Percentiles rank a stretch among this genome's conserved stretches.
Conservation (phyloP, 805 yeast species). For the Cyberlindnera veronae region DNA sequence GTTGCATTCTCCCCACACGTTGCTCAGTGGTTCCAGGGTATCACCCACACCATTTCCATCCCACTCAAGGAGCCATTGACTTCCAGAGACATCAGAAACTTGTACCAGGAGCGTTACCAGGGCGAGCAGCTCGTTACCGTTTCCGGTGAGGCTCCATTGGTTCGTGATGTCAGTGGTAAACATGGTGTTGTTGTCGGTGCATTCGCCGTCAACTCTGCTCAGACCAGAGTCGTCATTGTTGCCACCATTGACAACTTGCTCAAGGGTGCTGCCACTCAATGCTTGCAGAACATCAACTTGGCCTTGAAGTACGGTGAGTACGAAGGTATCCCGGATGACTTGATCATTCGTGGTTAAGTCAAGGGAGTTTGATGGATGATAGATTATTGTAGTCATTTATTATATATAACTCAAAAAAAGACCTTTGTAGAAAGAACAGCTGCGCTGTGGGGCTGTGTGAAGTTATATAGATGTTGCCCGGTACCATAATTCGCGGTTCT, state of each 20-base stretch:
- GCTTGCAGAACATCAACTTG: conserved; percentile 92
- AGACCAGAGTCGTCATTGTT: conserved; percentile 87
- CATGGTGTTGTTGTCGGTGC: conserved; percentile 97
- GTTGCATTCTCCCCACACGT: conserved; percentile 97
- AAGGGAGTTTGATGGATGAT: background rate
- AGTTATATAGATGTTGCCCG: too few relatives aligned
- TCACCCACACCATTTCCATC: conserved; percentile 84
- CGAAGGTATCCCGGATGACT: conserved; percentile 85
- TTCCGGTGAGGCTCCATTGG: conserved; percentile 90
- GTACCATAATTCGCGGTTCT: background rate
- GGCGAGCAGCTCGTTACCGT: conserved; percentile 83
- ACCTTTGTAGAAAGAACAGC: background rate
- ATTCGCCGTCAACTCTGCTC: conserved; percentile 85
- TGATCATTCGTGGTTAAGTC: conserved; percentile 33
- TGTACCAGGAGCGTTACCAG: conserved; percentile 84
- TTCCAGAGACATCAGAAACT: conserved; percentile 75
- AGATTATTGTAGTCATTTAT: background rate
- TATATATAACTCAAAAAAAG: too few relatives aligned
- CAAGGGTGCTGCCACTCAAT: conserved; percentile 99
- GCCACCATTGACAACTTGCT: conserved; percentile 94
- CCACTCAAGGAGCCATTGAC: conserved; percentile 74
- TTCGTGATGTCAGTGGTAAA: conserved; percentile 85
- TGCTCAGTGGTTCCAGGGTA: conserved; percentile 99
- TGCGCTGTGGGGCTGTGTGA: background rate
- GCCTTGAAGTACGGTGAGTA: conserved; percentile 89